Percentiles rank a stretch among this genome's conserved stretches.
phyloP scores from a whole-genome alignment of 1,284 basidiomycete species.

The Trichosporon faecale region DNA sequence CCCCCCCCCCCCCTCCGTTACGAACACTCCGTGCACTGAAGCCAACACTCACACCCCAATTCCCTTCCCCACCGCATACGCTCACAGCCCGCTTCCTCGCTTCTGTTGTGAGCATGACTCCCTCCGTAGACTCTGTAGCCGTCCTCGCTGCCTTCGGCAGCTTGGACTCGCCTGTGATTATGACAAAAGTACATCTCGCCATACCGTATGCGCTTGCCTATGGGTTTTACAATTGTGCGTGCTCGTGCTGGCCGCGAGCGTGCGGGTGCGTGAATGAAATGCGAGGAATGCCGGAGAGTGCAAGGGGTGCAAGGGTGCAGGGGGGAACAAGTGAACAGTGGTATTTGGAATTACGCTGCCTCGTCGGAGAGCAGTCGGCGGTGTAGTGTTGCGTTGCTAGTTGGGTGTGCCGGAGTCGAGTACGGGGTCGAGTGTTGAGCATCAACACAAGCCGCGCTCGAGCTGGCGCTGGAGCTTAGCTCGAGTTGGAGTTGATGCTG shows the following conservation, averaged over 20 bases:
- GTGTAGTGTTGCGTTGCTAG: background rate
- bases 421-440: too few species aligned
- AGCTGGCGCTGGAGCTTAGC: background rate
- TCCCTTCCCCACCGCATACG: too few species aligned
- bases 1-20: background rate
- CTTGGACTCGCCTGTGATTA: background rate
- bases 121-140: background rate
- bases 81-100: too few species aligned
- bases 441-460: background rate
- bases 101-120: too few species aligned
- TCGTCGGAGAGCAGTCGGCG: background rate
- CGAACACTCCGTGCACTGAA: background rate
- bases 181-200: background rate
- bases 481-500: background rate
- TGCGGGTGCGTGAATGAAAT: slow-evolving; percentile 4
- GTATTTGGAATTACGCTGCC: background rate
- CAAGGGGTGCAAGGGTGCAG: background rate
- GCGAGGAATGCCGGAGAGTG: background rate
- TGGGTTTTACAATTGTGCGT: background rate
- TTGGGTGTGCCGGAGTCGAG: background rate
- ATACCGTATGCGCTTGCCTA: background rate
- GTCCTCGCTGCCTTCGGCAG: background rate
- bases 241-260: background rate
- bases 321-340: background rate
- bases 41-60: background rate